Evolutionary conservation across 2,329 filamentous ascomycete genomes (phyloP), one percentile per base, ranked within the genome.

Genomic region (Emergomyces africanus): DNA sequence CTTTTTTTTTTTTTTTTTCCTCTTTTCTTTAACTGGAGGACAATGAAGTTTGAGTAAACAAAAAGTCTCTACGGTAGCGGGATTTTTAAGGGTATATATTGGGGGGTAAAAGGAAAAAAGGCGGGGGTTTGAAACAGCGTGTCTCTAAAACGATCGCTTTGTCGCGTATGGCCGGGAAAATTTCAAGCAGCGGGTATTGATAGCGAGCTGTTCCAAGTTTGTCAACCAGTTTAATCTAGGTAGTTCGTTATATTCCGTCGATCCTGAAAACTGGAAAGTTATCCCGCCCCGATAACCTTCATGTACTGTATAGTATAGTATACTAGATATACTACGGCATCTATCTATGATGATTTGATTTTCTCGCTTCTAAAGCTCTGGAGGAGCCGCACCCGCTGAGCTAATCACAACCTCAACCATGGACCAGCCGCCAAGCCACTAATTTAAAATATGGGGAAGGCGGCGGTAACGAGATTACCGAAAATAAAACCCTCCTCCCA

Each of bases 91-190:
- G n/a, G n/a, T n/a, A n/a, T n/a, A n/a, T n/a, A n/a, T n/a, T n/a
- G n/a, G n/a, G n/a, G n/a, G n/a, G n/a, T n/a, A n/a, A n/a, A n/a
- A n/a, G 28, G 42, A 23, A 39, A 37, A 54, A 57, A 57, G 42
- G 42, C 42, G 42, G 55, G 55, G 55, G 55, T 48, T 20, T 57
- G 55, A 57, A 57, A 57, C 55, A 46, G 28, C 15, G 8, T 37
- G 14, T 49, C 18, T 28, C 2, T n/a, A 23, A 37, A 15, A 18
- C n/a, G 20, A 5, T 46, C 39, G 54, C 28, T 30, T 39, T 42
- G 23, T 55, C 37, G 37, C 35, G 23, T 55, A 12, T 28, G 53
- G 3, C 20, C 14, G 12, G 51, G n/a, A n/a, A 23, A 54, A 33
- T 39, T 39, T 51, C 18, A 30, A 30, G 28, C 10, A 10, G 6